These are phyloP conservation scores for Blakeslea trispora DNA, from an alignment of 371 early-diverging fungal species.

Conservation along the genomic window DNA sequence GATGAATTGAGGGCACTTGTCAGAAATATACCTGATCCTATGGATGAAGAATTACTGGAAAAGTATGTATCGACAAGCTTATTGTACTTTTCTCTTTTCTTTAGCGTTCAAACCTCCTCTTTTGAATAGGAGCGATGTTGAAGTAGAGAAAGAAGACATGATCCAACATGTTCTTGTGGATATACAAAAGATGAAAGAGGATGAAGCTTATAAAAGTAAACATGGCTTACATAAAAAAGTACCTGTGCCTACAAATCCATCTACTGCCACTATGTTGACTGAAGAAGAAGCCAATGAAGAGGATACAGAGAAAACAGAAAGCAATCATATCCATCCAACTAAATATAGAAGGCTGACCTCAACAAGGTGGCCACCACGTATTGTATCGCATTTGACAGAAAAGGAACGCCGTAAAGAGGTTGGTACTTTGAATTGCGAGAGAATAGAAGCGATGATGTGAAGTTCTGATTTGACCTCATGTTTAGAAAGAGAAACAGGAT, in stretches of 20 bases:
- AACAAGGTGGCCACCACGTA: neutral
- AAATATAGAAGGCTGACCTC: neutral
- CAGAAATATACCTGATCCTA: constrained; percentile 2
- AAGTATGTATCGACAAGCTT: too few relatives aligned
- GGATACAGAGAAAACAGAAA: neutral
- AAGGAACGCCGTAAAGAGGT: neutral
- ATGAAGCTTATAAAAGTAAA: constrained; percentile 40
- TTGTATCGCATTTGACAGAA: neutral
- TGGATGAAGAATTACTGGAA: constrained; percentile 1
- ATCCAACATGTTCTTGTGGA: constrained; percentile 27
- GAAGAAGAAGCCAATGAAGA: constrained; percentile 8
- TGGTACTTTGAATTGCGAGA: too few relatives aligned
- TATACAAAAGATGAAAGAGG: constrained; percentile 28
- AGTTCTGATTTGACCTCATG: neutral
- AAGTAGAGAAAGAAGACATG: constrained; percentile 29
- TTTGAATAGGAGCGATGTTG: constrained; percentile 30
- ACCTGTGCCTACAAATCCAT: constrained; percentile 25
- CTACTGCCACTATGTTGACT: constrained; percentile 16
- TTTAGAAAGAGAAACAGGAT: neutral
- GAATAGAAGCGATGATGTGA: too few relatives aligned
- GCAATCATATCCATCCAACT: constrained; percentile 8
- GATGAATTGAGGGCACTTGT: constrained; percentile 34
- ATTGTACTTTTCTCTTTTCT: too few relatives aligned
- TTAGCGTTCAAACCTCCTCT: too few relatives aligned
- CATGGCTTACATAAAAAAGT: constrained; percentile 48